Conservation (phyloP, 2,329 filamentous ascomycete genomes). For the Cercospora zeina region DNA sequence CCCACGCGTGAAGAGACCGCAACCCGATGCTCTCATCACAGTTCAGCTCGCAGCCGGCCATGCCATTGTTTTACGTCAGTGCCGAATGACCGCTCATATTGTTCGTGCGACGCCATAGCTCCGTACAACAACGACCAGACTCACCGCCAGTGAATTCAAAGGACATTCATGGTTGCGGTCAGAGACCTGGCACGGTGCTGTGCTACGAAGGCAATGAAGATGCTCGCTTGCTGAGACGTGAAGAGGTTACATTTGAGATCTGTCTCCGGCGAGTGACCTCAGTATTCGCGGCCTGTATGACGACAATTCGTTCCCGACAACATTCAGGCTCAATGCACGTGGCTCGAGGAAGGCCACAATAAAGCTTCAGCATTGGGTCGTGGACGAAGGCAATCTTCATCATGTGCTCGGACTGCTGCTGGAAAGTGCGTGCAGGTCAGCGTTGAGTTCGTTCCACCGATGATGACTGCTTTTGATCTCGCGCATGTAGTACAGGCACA, state of each 20-base stretch:
- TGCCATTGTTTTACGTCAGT: conserved; percentile 5
- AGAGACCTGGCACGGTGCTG: background rate
- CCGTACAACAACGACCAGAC: conserved; percentile 9
- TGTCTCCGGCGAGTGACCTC: background rate
- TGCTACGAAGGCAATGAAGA: conserved; percentile 2
- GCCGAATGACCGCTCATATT: conserved; percentile 8
- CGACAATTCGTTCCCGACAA: background rate
- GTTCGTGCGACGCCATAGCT: background rate
- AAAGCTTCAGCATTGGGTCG: background rate
- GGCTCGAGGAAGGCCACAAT: background rate
- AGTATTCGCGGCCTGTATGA: no score
- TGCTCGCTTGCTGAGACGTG: conserved; percentile 12
- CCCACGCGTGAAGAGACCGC: conserved; percentile 3
- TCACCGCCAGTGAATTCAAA: conserved; percentile 11
- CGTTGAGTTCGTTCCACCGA: background rate
- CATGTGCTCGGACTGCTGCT: background rate
- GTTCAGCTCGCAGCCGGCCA: background rate
- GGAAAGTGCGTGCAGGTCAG: background rate
- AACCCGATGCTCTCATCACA: background rate
- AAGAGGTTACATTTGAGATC: background rate
- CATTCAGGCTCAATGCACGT: background rate
- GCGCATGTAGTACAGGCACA: conserved; percentile 13
- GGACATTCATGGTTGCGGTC: conserved; percentile 8
- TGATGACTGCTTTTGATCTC: conserved; percentile 2
- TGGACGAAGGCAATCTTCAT: background rate